A percentile compares a stretch with the other conserved stretches of the same genome.
These are phyloP conservation scores for Byssothecium circinans DNA, from an alignment of 2,329 filamentous ascomycete genomes.

Conservation along the genomic window DNA sequence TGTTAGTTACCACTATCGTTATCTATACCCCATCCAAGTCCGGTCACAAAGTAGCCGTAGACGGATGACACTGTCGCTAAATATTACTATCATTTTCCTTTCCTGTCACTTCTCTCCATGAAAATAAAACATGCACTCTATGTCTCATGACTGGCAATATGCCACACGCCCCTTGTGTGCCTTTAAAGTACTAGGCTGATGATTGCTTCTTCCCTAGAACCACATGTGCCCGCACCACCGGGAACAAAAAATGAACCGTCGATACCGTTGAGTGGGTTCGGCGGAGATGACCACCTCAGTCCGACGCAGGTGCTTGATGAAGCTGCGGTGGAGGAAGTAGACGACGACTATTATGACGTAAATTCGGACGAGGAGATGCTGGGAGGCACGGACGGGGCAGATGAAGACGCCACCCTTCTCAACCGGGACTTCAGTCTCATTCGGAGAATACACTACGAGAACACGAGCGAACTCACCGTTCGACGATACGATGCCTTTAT, in stretches of 20 bases:
- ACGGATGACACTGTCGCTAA: conserved; percentile 13
- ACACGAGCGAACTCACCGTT: conserved; percentile 38
- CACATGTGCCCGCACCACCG: conserved; percentile 13
- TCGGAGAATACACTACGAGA: conserved; percentile 40
- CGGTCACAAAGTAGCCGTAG: conserved; percentile 18
- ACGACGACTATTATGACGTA: conserved; percentile 55
- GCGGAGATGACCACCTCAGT: conserved; percentile 44
- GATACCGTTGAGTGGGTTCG: conserved; percentile 34
- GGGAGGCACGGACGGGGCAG: conserved; percentile 21
- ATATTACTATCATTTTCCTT: conserved; percentile 13
- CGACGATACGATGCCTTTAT: conserved; percentile 52
- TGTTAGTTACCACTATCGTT: conserved; percentile 35
- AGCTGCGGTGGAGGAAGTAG: conserved; percentile 48
- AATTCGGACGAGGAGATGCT: conserved; percentile 51
- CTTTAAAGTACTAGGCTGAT: conserved; percentile 22
- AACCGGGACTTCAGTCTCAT: conserved; percentile 42
- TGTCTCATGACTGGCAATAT: background rate
- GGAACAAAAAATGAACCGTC: conserved; percentile 18
- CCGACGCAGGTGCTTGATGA: conserved; percentile 41
- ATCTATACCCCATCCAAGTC: conserved; percentile 21
- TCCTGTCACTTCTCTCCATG: conserved; percentile 2
- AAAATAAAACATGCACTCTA: conserved; percentile 2
- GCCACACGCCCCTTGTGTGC: conserved; percentile 1
- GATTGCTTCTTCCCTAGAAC: conserved; percentile 18
- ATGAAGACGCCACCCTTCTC: conserved; percentile 26